Evolutionary conservation across 805 yeast genomes (phyloP).

Genomic region (Sungouiella thailandica): DNA sequence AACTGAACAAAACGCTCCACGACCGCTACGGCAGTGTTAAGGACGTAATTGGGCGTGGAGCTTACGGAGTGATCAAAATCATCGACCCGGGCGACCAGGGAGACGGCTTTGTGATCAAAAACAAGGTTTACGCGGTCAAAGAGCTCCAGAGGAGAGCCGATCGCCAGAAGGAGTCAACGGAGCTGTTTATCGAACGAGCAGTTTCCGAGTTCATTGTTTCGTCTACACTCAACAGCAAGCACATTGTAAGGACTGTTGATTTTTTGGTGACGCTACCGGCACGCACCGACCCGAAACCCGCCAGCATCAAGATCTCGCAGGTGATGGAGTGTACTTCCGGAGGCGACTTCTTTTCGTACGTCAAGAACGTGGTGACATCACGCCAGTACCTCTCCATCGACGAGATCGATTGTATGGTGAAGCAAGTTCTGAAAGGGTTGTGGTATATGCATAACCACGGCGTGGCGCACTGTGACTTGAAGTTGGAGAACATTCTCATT

Average conservation of each 20-base stretch:
- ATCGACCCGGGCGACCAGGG: slow-evolving; percentile 20
- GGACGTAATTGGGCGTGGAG: slow-evolving; percentile 40
- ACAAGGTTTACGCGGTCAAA: slow-evolving; percentile 27
- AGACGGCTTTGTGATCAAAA: slow-evolving; percentile 3
- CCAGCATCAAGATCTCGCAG: slow-evolving; percentile 20
- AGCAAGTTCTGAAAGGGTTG: slow-evolving; percentile 78
- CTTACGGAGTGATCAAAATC: slow-evolving; percentile 45
- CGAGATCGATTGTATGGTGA: slow-evolving; percentile 87
- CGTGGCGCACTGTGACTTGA: slow-evolving; percentile 89
- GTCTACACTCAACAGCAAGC: slow-evolving; percentile 67
- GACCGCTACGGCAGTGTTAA: slow-evolving; percentile 32
- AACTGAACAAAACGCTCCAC: slow-evolving; percentile 20
- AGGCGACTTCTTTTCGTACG: slow-evolving; percentile 32
- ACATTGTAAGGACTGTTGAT: slow-evolving; percentile 74
- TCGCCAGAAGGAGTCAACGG: slow-evolving; percentile 20
- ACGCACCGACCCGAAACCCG: slow-evolving; percentile 3
- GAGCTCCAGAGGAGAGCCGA: slow-evolving; percentile 22
- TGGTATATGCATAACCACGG: slow-evolving; percentile 87
- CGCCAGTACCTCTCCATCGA: slow-evolving; percentile 20
- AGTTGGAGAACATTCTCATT: slow-evolving; percentile 79
- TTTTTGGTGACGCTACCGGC: slow-evolving; percentile 45
- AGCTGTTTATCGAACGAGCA: slow-evolving; percentile 61
- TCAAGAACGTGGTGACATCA: slow-evolving; percentile 11
- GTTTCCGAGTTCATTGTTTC: slow-evolving; percentile 90
- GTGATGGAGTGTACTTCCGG: slow-evolving; percentile 37